Percentiles rank a stretch among this genome's conserved stretches.
phyloP scores from a whole-genome alignment of 73 alveolate species.

The Uronychia setigera region DNA sequence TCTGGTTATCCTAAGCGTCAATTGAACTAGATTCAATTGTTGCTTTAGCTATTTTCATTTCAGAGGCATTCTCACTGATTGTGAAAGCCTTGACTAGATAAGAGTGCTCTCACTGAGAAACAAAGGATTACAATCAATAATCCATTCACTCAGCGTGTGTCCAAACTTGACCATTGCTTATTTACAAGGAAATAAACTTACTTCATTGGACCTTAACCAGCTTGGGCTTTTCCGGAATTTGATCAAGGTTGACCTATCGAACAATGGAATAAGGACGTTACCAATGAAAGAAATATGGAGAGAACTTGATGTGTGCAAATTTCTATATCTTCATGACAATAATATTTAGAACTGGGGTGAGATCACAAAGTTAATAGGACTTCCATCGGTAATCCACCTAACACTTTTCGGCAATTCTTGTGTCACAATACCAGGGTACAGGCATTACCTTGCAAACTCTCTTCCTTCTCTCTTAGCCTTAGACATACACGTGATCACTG shows the following conservation, averaged over 20 bases:
- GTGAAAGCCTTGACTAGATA: too few species aligned
- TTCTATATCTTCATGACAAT: conserved; percentile 59
- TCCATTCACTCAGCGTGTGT: too few species aligned
- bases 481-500: conserved; percentile 58
- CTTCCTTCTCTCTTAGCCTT: conserved; percentile 53
- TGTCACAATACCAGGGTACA: conserved; percentile 45
- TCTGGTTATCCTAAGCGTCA: neutral
- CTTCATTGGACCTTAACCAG: conserved; percentile 24
- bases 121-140: too few species aligned
- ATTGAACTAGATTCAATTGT: neutral
- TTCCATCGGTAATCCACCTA: conserved; percentile 26
- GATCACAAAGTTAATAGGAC: conserved; percentile 41
- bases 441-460: conserved; percentile 56
- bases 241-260: conserved; percentile 47
- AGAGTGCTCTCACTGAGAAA: too few species aligned
- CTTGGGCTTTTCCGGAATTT: conserved; percentile 17
- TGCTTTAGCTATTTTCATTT: neutral
- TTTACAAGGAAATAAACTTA: conserved; percentile 38
- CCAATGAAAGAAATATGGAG: conserved; percentile 39
- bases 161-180: conserved; percentile 46
- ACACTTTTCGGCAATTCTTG: conserved; percentile 62
- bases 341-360: conserved; percentile 30
- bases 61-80: too few species aligned
- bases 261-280: conserved; percentile 31
- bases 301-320: conserved; percentile 17